A percentile compares a stretch with the other conserved stretches of the same genome.
These are phyloP conservation scores for Coniosporium uncinatum DNA, from an alignment of 2,329 filamentous ascomycete species.

Conservation along the genomic window DNA sequence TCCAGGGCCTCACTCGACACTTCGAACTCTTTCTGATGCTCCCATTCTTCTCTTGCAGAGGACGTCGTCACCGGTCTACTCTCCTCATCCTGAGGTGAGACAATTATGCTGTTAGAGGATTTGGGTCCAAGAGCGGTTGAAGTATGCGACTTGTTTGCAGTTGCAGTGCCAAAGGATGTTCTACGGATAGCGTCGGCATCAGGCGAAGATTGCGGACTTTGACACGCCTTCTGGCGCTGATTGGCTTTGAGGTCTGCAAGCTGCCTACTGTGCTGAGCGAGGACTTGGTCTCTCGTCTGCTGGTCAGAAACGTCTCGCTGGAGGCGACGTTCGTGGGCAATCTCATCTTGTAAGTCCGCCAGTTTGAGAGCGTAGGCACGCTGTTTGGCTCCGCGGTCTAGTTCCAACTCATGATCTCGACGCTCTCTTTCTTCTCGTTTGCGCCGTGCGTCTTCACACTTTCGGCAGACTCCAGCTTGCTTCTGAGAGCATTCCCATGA, in stretches of 20 bases:
- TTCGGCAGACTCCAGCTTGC: constrained; percentile 32
- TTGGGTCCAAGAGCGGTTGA: too few species aligned
- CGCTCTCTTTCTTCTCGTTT: constrained; percentile 34
- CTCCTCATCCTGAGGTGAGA: too few species aligned
- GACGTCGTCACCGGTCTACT: neutral
- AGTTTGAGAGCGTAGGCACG: constrained; percentile 38
- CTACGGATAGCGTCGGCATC: too few species aligned
- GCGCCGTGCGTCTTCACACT: constrained; percentile 46
- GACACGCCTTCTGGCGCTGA: too few species aligned
- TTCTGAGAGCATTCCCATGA: constrained; percentile 39
- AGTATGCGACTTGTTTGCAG: too few species aligned
- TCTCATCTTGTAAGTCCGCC: constrained; percentile 46
- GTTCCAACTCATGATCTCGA: constrained; percentile 46
- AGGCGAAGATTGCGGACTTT: too few species aligned
- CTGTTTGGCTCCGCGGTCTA: constrained; percentile 36
- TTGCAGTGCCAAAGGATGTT: too few species aligned
- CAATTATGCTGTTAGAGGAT: too few species aligned
- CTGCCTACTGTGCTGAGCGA: constrained; percentile 41
- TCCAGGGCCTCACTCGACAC: constrained; percentile 53
- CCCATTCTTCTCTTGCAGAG: constrained; percentile 50
- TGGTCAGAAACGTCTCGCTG: constrained; percentile 38
- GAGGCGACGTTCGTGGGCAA: constrained; percentile 38
- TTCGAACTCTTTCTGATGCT: constrained; percentile 49
- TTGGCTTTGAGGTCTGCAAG: too few species aligned
- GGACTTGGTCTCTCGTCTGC: constrained; percentile 30